Percentiles rank a stretch among this genome's conserved stretches.
Conservation (phyloP, 306 rosid species). For the Pueraria montana region DNA sequence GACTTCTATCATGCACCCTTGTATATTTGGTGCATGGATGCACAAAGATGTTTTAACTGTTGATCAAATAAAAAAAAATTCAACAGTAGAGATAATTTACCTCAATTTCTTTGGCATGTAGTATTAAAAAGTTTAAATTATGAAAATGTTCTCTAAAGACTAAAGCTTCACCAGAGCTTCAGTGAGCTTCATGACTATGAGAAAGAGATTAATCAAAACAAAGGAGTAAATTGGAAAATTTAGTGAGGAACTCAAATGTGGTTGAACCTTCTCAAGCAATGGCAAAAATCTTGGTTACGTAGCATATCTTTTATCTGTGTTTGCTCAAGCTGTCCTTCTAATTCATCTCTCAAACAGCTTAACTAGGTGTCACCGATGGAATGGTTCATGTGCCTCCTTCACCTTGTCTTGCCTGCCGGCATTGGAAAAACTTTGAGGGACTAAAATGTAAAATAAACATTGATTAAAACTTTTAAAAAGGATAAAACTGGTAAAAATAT, state of each 20-base stretch:
- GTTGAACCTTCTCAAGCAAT: neutral
- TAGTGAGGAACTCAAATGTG: neutral
- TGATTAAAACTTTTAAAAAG: neutral
- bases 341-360: neutral
- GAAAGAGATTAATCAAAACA: neutral
- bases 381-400: neutral
- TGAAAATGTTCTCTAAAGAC: neutral
- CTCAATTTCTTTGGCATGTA: neutral
- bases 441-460: neutral
- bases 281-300: neutral
- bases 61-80: neutral
- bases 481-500: neutral
- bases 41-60: neutral
- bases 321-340: neutral
- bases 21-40: neutral
- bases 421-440: neutral
- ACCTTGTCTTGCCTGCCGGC: neutral
- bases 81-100: neutral
- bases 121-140: neutral
- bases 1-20: neutral
- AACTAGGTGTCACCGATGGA: neutral
- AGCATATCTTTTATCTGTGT: neutral
- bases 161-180: neutral
- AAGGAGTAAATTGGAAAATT: neutral
- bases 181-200: neutral